Conservation (phyloP, 2,329 filamentous ascomycete genomes). For the Talaromyces sp. region DNA sequence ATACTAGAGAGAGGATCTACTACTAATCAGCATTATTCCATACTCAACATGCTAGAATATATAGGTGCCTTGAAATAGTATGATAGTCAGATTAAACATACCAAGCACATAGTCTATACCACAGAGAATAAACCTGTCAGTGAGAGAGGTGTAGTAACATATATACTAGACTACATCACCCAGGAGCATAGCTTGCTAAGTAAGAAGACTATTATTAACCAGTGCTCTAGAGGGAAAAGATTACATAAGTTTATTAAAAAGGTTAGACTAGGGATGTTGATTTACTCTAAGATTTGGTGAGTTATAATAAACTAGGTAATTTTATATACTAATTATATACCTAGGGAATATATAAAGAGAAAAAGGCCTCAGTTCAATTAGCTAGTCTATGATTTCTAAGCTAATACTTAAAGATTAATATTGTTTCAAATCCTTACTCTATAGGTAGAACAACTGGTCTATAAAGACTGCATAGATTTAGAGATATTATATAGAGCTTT, state of each 20-base stretch:
- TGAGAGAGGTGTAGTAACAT: background rate
- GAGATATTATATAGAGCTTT: background rate
- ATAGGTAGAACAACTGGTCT: background rate
- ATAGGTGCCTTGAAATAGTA: constrained; percentile 22
- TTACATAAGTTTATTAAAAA: constrained; percentile 58
- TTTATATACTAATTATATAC: background rate
- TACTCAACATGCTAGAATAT: constrained; percentile 1
- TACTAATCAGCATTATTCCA: too few species aligned
- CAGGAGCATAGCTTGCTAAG: background rate
- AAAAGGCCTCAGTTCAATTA: background rate
- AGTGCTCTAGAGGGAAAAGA: constrained; percentile 54
- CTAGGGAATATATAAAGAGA: constrained; percentile 1
- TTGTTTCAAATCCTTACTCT: background rate
- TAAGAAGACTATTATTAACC: background rate
- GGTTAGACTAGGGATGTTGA: background rate
- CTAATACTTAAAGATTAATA: background rate
- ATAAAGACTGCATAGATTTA: background rate
- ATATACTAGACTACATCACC: background rate
- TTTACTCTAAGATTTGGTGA: background rate
- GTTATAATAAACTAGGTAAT: background rate
- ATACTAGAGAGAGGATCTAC: too few species aligned
- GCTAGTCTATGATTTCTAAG: background rate
- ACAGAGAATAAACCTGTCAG: background rate
- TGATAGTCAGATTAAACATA: constrained; percentile 14
- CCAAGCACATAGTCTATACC: constrained; percentile 16